phyloP scores from a whole-genome alignment of 2,329 filamentous ascomycete species.

The Clonostachys byssicola region DNA sequence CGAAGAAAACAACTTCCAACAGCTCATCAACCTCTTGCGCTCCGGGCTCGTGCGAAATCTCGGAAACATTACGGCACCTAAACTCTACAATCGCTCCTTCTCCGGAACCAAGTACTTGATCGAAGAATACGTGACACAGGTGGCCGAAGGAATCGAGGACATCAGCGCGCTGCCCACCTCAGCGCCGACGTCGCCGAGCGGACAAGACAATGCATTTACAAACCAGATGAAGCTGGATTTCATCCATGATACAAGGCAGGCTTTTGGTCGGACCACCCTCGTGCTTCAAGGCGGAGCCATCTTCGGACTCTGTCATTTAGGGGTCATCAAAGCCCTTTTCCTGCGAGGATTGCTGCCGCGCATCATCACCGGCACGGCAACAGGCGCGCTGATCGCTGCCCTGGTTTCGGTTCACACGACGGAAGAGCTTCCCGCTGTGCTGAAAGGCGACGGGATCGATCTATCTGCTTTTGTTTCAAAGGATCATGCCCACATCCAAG shows the following conservation, averaged over 20 bases:
- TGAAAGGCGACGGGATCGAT: constrained; percentile 78
- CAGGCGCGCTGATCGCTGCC: constrained; percentile 84
- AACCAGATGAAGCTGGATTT: constrained; percentile 81
- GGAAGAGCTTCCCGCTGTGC: constrained; percentile 72
- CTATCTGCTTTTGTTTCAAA: constrained; percentile 67
- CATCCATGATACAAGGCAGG: constrained; percentile 80
- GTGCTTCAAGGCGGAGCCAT: constrained; percentile 88
- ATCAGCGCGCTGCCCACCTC: constrained; percentile 62
- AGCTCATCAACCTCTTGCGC: constrained; percentile 74
- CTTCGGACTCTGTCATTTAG: constrained; percentile 85
- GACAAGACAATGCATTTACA: constrained; percentile 39
- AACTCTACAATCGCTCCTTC: constrained; percentile 80
- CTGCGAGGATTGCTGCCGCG: constrained; percentile 76
- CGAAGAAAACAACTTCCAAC: constrained; percentile 67
- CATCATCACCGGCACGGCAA: constrained; percentile 88
- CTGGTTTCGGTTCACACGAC: constrained; percentile 84
- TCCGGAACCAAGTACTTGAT: constrained; percentile 87
- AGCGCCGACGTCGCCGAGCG: background rate
- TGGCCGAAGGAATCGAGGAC: constrained; percentile 76
- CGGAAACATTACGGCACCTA: constrained; percentile 82
- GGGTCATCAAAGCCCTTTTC: constrained; percentile 85
- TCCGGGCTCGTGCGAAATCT: constrained; percentile 79
- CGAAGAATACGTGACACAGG: constrained; percentile 83
- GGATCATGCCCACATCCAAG: constrained; percentile 13
- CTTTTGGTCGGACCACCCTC: constrained; percentile 81